These are phyloP conservation scores for Solanum habrochaites DNA, from an alignment of 257 asterid species.

Conservation along the genomic window DNA sequence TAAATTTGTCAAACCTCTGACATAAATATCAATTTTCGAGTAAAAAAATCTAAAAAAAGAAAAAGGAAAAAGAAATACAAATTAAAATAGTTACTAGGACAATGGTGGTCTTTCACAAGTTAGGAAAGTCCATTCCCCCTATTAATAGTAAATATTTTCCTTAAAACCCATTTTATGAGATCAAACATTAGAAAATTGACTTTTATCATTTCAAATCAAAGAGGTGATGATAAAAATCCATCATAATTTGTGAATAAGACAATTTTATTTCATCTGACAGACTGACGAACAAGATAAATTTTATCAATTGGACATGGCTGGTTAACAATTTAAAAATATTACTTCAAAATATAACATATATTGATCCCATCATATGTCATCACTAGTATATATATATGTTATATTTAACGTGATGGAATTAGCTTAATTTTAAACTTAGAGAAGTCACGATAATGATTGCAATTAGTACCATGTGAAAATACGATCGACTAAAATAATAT, in stretches of 20 bases:
- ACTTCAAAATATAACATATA: not conserved
- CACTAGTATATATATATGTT: not conserved
- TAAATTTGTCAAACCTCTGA: accelerated
- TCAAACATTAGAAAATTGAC: not conserved
- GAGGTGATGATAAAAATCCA: not conserved
- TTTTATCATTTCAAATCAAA: not conserved
- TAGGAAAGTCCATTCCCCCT: not conserved
- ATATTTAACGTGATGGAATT: not conserved
- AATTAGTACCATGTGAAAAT: not conserved
- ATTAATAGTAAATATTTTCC: not conserved
- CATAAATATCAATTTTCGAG: not conserved
- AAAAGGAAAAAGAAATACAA: not conserved
- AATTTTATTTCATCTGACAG: not conserved
- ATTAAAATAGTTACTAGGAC: not conserved
- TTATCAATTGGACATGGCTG: not conserved
- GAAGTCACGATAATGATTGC: not conserved
- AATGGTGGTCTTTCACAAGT: not conserved
- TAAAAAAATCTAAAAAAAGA: too few species aligned
- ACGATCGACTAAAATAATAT: not conserved
- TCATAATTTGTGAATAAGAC: not conserved
- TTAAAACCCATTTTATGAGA: not conserved
- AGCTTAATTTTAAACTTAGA: not conserved
- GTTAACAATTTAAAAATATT: not conserved
- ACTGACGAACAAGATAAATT: not conserved
- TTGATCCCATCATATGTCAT: not conserved